Evolutionary conservation across 176 grass and related monocot genomes (phyloP), one percentile per base, ranked within the genome.

Genomic region (Tillandsia leiboldiana): DNA sequence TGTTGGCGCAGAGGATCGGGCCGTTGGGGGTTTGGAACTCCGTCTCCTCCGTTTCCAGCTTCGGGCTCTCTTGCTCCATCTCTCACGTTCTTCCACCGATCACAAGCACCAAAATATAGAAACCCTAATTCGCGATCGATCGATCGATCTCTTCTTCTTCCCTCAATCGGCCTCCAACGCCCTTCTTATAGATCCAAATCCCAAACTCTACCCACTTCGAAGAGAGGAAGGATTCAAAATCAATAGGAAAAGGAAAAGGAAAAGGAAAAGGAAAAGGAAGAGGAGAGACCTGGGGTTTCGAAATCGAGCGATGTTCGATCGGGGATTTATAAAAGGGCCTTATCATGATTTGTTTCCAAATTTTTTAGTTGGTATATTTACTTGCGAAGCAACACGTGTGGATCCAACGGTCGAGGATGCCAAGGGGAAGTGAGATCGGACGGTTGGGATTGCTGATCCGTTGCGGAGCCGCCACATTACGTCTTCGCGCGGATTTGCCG

Each of bases 31-130:
- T 65, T 56, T 82, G 77, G 51, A 83, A 66, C 51, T 78, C 77
- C 0, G 83, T 86, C 62, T 86, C 80, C 26, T 90, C 77, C 1
- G 73, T 48, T 75, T 86, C 83, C 56, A 76, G 79, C 76, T 89
- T 76, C 67, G 63, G 73, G 29, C 76, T 80, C 72, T 82, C 83
- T 82, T 84, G 81, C 53, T 80, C 86, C 86, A 88, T 88, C 64
- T 88, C 64, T 28, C 66, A 27, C 26, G 1, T n/a, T 53, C 73
- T n/a, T 53, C 73, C 18, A 26, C 67, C 70, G 62, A 28, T 73
- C 67, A 28, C 51, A 12, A 4, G 13, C 71, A 27, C 3, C 23
- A 51, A 66, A 12, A 23, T 42, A 42, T 1, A 42, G 4, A 42
- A 42, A 42, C 33, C 33, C 33, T 42, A 42, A 6, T 42, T 42